Percentiles rank a stretch among this genome's conserved stretches.
These are phyloP conservation scores for Puccinia coronata DNA, from an alignment of 1,284 basidiomycete species.

Conservation along the genomic window DNA sequence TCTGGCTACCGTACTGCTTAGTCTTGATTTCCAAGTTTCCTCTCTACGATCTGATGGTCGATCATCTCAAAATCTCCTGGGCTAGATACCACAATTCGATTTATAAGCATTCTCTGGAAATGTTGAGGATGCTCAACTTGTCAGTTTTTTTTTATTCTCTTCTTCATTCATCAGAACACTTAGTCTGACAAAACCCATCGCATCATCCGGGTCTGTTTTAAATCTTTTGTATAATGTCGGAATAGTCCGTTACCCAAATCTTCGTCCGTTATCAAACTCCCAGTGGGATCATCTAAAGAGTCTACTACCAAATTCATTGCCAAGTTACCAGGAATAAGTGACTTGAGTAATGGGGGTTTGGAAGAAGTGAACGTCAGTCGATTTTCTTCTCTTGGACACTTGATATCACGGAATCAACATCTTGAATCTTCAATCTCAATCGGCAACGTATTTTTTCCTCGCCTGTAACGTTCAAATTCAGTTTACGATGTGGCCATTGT, in stretches of 20 bases:
- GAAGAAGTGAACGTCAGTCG: constrained; percentile 47
- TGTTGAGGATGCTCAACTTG: constrained; percentile 58
- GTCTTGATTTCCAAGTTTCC: constrained; percentile 81
- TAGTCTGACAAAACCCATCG: not conserved
- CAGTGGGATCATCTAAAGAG: constrained; percentile 29
- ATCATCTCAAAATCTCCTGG: constrained; percentile 70
- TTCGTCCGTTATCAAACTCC: constrained; percentile 14
- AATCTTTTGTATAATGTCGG: not conserved
- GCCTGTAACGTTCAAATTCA: constrained; percentile 59
- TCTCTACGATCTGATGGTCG: constrained; percentile 87
- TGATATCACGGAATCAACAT: too few relatives aligned
- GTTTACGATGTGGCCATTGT: constrained; percentile 95
- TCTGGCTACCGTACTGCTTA: constrained; percentile 87
- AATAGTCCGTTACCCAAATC: constrained; percentile 34
- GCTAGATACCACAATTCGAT: constrained; percentile 59
- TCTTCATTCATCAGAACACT: constrained; percentile 52
- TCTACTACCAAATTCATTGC: constrained; percentile 41
- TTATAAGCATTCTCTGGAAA: constrained; percentile 58
- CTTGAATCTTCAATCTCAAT: constrained; percentile 59
- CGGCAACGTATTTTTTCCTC: constrained; percentile 60
- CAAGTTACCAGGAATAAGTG: constrained; percentile 39
- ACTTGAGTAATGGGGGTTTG: constrained; percentile 26
- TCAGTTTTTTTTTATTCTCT: constrained; percentile 56
- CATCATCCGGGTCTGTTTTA: not conserved
- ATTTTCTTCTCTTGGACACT: not conserved